Evolutionary conservation across 2,329 filamentous ascomycete genomes (phyloP).

Genomic region (Curvularia sp.): DNA sequence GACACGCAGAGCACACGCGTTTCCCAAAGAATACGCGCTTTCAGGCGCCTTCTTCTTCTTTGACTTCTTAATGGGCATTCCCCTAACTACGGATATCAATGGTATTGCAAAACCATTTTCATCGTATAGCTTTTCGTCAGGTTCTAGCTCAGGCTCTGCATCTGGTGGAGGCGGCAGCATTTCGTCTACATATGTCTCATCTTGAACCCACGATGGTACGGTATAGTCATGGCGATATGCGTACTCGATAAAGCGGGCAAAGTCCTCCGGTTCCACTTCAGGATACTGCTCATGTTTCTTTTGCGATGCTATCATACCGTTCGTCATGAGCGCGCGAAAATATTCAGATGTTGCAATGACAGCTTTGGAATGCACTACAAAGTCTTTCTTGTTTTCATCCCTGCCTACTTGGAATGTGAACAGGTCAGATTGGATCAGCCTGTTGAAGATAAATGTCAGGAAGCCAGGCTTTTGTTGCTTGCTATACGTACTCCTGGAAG

Average conservation of each 20-base stretch:
- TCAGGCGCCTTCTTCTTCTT: neutral
- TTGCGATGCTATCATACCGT: constrained; percentile 31
- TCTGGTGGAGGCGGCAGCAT: neutral
- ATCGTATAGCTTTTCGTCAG: no score
- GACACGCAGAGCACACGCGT: neutral
- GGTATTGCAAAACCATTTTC: no score
- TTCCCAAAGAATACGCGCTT: no score
- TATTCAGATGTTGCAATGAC: constrained; percentile 28
- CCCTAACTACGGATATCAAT: no score
- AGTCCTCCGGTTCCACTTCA: constrained; percentile 33
- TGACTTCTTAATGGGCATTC: no score
- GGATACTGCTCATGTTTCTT: constrained; percentile 22
- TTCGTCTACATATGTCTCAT: neutral
- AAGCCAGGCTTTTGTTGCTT: neutral
- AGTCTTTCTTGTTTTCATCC: constrained; percentile 16
- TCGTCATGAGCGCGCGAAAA: constrained; percentile 33
- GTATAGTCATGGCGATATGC: constrained; percentile 37
- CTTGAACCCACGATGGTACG: constrained; percentile 14
- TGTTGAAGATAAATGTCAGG: neutral
- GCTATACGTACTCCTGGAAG: constrained; percentile 20
- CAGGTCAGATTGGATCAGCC: constrained; percentile 28
- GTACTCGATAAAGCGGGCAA: constrained; percentile 39
- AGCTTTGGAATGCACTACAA: constrained; percentile 31
- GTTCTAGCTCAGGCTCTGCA: neutral
- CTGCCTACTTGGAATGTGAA: constrained; percentile 38